Percentiles rank a stretch among this genome's conserved stretches.
Conservation (phyloP, 192 early-diverging fungal species). For the Lobosporangium transversale region DNA sequence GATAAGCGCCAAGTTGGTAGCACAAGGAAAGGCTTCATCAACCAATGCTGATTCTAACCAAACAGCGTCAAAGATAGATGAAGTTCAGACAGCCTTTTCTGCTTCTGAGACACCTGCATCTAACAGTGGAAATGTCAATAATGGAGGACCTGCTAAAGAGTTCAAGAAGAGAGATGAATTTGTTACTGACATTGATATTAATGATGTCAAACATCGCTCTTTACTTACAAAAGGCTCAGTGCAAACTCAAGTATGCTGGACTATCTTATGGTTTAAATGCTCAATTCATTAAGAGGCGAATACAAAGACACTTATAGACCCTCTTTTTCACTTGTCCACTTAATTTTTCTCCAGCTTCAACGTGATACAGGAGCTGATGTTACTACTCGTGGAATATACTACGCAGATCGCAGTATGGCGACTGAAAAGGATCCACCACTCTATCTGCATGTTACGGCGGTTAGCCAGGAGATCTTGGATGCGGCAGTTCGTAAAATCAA, state of each 20-base stretch:
- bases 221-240: slow-evolving; percentile 80
- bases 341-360: slow-evolving; percentile 58
- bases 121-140: neutral
- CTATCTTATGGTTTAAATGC: neutral
- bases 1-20: slow-evolving; percentile 63
- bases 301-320: neutral
- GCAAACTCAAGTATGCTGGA: slow-evolving; percentile 61
- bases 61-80: neutral
- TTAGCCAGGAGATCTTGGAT: slow-evolving; percentile 72
- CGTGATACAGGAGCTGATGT: slow-evolving; percentile 84
- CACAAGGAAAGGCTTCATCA: slow-evolving; percentile 49
- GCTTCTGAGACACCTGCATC: neutral
- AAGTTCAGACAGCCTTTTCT: neutral
- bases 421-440: slow-evolving; percentile 83
- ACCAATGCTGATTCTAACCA: neutral
- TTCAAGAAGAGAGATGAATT: slow-evolving; percentile 62
- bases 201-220: slow-evolving; percentile 84
- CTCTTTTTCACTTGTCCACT: neutral
- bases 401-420: slow-evolving; percentile 74
- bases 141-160: slow-evolving; percentile 2
- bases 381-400: slow-evolving; percentile 86
- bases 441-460: slow-evolving; percentile 79
- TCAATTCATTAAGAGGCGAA: neutral
- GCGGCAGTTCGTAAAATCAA: slow-evolving; percentile 78
- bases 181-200: slow-evolving; percentile 77